These are phyloP conservation scores for Lagenaria siceraria DNA, from an alignment of 306 rosid genomes.

Conservation along the genomic window DNA sequence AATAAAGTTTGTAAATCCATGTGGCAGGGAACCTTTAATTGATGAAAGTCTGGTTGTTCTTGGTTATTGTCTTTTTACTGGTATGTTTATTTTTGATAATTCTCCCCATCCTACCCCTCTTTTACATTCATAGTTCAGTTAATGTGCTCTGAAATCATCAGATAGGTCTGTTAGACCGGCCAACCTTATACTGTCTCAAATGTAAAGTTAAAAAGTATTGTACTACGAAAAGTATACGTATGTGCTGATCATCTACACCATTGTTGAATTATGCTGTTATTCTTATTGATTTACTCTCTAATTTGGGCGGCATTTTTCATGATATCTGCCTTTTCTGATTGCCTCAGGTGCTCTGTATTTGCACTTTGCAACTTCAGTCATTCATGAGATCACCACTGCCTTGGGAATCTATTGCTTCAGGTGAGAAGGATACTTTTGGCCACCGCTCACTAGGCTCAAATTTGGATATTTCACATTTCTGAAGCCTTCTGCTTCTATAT, in stretches of 20 bases:
- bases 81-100: conserved; percentile 16
- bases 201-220: not conserved
- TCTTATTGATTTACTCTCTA: not conserved
- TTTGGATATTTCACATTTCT: not conserved
- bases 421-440: conserved; percentile 23
- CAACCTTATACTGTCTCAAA: not conserved
- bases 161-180: not conserved
- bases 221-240: not conserved
- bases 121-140: not conserved
- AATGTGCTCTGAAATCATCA: not conserved
- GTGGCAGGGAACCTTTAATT: conserved; percentile 58
- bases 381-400: conserved; percentile 81
- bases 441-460: not conserved
- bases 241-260: not conserved
- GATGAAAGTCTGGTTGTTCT: conserved; percentile 81
- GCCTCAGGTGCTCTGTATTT: conserved; percentile 56
- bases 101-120: not conserved
- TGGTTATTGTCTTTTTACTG: conserved; percentile 60
- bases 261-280: not conserved
- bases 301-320: not conserved
- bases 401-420: conserved; percentile 94
- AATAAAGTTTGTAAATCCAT: not conserved
- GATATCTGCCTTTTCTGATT: conserved; percentile 1
- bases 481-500: not conserved
- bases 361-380: conserved; percentile 68